Conservation (phyloP, 306 rosid genomes). For the Sechiopsis laciniata region DNA sequence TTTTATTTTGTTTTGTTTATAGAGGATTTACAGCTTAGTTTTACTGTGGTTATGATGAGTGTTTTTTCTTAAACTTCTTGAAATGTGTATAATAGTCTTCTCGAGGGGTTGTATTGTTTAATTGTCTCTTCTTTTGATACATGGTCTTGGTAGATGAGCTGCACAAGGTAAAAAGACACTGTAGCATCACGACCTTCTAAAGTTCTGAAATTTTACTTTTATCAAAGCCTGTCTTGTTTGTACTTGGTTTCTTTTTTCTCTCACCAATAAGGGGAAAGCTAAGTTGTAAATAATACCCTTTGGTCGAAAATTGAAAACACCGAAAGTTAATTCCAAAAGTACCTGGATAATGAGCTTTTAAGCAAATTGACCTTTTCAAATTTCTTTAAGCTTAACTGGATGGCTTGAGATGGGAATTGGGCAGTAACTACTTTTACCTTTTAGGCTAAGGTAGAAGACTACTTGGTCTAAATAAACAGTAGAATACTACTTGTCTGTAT, state of each 20-base stretch:
- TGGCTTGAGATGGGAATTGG: not conserved
- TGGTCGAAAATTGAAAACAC: not conserved
- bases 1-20: not conserved
- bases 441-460: not conserved
- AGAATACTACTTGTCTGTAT: not conserved
- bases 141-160: conserved; percentile 14
- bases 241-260: conserved; percentile 12
- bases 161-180: conserved; percentile 6
- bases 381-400: not conserved
- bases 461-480: not conserved
- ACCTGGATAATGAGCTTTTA: not conserved
- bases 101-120: not conserved
- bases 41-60: conserved; percentile 2
- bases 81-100: not conserved
- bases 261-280: not conserved
- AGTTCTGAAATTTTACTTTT: not conserved
- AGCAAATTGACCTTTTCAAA: not conserved
- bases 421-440: not conserved
- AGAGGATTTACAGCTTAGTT: not conserved
- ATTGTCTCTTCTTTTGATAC: conserved; percentile 17
- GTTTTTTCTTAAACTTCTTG: not conserved
- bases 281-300: conserved; percentile 11
- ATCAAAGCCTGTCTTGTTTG: not conserved
- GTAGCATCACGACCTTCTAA: not conserved
- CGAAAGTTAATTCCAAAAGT: conserved; percentile 16